Percentiles rank a stretch among this genome's conserved stretches.
Evolutionary conservation across 805 yeast species (phyloP).

Genomic region (Isabelozyma rhagii): DNA sequence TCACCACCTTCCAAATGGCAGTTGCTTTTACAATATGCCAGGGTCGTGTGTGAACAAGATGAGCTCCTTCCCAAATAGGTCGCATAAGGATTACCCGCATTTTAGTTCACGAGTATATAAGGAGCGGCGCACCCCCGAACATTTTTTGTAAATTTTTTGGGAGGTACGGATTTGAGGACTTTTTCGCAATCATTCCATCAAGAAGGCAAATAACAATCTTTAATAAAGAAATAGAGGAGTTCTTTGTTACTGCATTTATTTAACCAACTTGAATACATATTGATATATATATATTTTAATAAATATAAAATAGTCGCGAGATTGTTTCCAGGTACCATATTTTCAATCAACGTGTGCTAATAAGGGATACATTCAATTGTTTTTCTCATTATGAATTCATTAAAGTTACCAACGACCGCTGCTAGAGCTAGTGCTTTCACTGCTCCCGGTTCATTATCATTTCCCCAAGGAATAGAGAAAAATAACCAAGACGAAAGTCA

Average conservation of each 20-base stretch:
- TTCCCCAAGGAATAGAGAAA: slow-evolving; percentile 50
- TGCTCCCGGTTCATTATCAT: slow-evolving; percentile 60
- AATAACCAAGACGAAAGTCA: slow-evolving; percentile 6
- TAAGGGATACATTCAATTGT: slow-evolving; percentile 44
- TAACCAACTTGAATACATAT: neutral
- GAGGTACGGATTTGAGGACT: neutral
- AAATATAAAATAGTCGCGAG: neutral
- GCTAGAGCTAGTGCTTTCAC: slow-evolving; percentile 74
- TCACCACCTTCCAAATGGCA: too few relatives aligned
- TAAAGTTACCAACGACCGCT: slow-evolving; percentile 73
- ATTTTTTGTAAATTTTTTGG: neutral
- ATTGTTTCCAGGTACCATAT: neutral
- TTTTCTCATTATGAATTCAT: slow-evolving; percentile 60
- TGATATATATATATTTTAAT: neutral
- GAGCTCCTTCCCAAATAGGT: neutral
- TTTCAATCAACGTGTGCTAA: neutral
- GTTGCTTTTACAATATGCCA: too few relatives aligned
- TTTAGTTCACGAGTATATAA: slow-evolving; percentile 17
- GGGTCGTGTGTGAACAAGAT: neutral
- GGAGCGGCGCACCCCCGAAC: slow-evolving; percentile 14
- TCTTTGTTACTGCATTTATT: neutral
- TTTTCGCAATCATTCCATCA: slow-evolving; percentile 2
- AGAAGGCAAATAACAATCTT: neutral
- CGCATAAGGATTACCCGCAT: slow-evolving; percentile 7
- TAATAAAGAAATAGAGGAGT: neutral